Percentiles rank a stretch among this genome's conserved stretches.
phyloP scores from a whole-genome alignment of 2,329 filamentous ascomycete genomes.

The Arthrobotrys iridis region DNA sequence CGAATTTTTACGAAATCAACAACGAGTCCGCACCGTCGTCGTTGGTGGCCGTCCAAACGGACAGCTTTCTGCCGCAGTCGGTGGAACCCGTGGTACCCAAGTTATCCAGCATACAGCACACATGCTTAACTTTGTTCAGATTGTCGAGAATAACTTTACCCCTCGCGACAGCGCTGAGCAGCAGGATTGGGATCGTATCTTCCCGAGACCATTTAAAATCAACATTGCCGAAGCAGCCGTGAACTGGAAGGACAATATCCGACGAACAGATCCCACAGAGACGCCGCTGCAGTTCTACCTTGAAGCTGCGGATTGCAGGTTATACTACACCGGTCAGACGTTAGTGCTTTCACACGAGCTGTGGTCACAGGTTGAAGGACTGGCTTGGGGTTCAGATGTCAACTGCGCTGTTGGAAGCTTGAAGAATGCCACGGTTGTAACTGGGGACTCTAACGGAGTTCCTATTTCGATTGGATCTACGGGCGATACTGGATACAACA shows the following conservation, averaged over 20 bases:
- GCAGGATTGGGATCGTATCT: conserved; percentile 28
- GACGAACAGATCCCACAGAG: conserved; percentile 16
- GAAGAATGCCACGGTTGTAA: conserved; percentile 48
- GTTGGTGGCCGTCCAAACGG: conserved; percentile 70
- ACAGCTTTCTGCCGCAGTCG: conserved; percentile 63
- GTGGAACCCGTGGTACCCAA: conserved; percentile 72
- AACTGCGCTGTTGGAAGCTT: conserved; percentile 35
- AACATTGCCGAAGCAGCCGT: conserved; percentile 53
- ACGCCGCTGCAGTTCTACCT: conserved; percentile 70
- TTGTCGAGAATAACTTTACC: conserved; percentile 57
- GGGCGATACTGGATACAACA: conserved; percentile 4
- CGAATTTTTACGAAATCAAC: conserved; percentile 67
- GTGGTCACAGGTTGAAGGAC: conserved; percentile 28
- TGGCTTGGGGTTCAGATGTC: conserved; percentile 35
- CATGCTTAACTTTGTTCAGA: conserved; percentile 58
- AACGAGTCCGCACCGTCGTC: conserved; percentile 68
- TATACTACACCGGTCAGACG: conserved; percentile 69
- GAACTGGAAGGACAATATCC: conserved; percentile 48
- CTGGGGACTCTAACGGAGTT: conserved; percentile 40
- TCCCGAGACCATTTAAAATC: conserved; percentile 57
- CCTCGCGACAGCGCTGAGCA: conserved; percentile 42
- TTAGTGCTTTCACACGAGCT: conserved; percentile 33
- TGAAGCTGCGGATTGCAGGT: conserved; percentile 70
- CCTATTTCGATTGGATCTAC: conserved; percentile 38
- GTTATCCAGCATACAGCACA: conserved; percentile 54